Conservation (phyloP, 192 early-diverging fungal species). For the Chytriomyces confervae region DNA sequence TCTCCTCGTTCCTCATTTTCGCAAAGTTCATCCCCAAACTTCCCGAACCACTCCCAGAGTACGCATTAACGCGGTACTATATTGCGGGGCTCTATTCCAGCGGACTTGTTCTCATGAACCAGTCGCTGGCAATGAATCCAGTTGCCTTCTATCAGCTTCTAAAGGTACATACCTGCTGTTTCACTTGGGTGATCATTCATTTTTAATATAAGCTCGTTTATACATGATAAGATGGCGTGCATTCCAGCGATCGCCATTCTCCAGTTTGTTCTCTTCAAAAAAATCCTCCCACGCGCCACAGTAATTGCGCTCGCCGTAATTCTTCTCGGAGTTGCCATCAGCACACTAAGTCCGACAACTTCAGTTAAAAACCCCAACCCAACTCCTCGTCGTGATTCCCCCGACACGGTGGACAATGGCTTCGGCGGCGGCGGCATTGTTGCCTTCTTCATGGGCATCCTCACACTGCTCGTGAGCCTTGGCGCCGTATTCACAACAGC, state of each 20-base stretch:
- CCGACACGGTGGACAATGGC: too few relatives aligned
- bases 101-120: conserved; percentile 38
- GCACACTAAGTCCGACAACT: conserved; percentile 3
- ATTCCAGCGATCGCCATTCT: conserved; percentile 31
- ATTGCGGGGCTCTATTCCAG: conserved; percentile 30
- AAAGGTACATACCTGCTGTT: neutral
- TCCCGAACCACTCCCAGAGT: conserved; percentile 23
- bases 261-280: conserved; percentile 23
- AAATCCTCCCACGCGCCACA: neutral
- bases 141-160: conserved; percentile 32
- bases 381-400: neutral
- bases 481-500: conserved; percentile 24
- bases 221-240: conserved; percentile 19
- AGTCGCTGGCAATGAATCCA: conserved; percentile 30
- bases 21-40: conserved; percentile 27
- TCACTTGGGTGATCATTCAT: too few relatives aligned
- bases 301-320: conserved; percentile 28
- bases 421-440: neutral
- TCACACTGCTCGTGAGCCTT: conserved; percentile 18
- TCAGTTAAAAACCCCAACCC: neutral
- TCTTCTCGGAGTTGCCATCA: conserved; percentile 28
- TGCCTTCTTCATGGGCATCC: neutral
- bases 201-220: too few relatives aligned
- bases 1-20: conserved; percentile 9
- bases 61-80: neutral